phyloP scores from a whole-genome alignment of 805 yeast genomes.

The Lachancea quebecensis region DNA sequence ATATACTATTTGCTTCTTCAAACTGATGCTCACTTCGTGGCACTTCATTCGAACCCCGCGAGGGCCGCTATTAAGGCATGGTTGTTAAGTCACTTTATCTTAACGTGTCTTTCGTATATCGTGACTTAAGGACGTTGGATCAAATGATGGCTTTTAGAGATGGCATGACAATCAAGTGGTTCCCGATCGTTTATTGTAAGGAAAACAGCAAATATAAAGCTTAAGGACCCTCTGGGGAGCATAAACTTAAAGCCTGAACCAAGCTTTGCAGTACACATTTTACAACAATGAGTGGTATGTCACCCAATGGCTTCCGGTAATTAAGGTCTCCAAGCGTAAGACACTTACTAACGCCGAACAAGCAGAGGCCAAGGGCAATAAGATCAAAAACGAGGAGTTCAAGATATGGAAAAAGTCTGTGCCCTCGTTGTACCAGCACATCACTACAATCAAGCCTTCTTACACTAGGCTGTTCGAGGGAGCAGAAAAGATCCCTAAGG shows the following conservation, averaged over 20 bases:
- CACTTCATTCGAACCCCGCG: too few relatives aligned
- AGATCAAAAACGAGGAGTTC: constrained; percentile 67
- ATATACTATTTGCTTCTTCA: not conserved
- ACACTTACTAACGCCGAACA: not conserved
- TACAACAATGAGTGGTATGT: not conserved
- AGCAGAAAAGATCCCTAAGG: constrained; percentile 18
- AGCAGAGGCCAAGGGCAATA: constrained; percentile 26
- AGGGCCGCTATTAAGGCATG: too few relatives aligned
- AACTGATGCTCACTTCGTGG: too few relatives aligned
- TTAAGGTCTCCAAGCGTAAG: too few relatives aligned
- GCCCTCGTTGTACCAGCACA: constrained; percentile 55
- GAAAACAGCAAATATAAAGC: not conserved
- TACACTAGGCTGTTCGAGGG: constrained; percentile 30
- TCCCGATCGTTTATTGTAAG: not conserved
- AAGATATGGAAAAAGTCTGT: constrained; percentile 79
- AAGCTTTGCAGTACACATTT: not conserved
- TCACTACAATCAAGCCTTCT: constrained; percentile 34
- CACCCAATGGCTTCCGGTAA: not conserved
- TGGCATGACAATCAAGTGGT: not conserved
- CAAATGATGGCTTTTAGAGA: not conserved
- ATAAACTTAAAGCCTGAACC: not conserved
- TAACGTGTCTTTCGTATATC: not conserved
- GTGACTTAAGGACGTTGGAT: not conserved
- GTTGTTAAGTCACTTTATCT: not conserved
- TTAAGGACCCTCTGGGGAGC: not conserved